Base-by-base conservation (phyloP, 306 rosid species). In the Quercus suber region DNA sequence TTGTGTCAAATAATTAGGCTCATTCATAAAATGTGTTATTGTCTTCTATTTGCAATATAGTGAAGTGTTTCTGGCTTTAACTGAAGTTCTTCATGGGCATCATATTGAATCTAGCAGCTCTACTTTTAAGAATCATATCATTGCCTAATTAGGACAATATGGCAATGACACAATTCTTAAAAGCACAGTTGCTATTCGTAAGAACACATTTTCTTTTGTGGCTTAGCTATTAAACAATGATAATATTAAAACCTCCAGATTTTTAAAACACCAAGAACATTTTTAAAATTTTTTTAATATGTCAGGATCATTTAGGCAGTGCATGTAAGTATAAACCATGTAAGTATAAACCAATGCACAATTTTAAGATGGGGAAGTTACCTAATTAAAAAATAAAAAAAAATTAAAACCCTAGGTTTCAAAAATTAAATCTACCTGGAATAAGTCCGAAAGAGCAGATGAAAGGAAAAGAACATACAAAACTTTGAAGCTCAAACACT, bases 71-170 rank as follows among this genome's bases (percentile, higher is more conserved):
- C 52, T 37, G 13, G 68, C 79, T 72, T 30, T 71, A 49, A 76
- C 79, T 84, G 80, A 76, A 76, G 67, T 72, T 75, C 43, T 68
- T 61, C 25, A 49, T 82, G 59, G 81, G 73, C 70, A 55, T 72
- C 45, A 58, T 57, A 67, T 78, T 71, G 78, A 82, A 79, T 68
- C 31, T 21, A 80, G 74, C 79, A 73, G 65, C 76, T 45, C 75
- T 76, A 69, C 80, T 85, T 83, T 35, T 28, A 31, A 49, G 71
- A 64, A 70, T 77, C 78, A 89, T 91, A 95, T 86, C 90, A 13
- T 64, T 60, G 81, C 87, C 96, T 18, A 76, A 91, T 23, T 92
- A 91, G 69, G 98, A 91, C 55, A 80, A 76, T 85, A 55, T 68
- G 74, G 69, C 97, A 41, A 7, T 8, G 11, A 41, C 45, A 41